phyloP scores from a whole-genome alignment of 2,329 filamentous ascomycete species.

The Atkinsonella hypoxylon region DNA sequence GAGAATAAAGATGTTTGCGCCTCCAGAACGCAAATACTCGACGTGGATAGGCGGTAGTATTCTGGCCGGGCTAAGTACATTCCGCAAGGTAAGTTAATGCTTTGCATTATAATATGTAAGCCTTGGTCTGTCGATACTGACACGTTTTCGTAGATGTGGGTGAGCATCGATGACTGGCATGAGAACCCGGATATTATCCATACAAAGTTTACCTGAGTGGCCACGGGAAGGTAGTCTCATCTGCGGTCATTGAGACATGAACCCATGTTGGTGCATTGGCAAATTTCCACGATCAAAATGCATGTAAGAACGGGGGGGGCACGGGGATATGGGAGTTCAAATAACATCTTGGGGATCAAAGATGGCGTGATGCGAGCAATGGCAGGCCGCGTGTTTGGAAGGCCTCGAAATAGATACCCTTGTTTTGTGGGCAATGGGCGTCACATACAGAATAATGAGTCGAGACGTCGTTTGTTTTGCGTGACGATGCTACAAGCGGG shows the following conservation, averaged over 20 bases:
- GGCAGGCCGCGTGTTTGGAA: conserved; percentile 10
- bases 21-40: conserved; percentile 94
- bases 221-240: no score
- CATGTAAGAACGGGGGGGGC: no score
- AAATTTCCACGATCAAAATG: no score
- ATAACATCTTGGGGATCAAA: no score
- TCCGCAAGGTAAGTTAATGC: conserved; percentile 69
- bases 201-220: conserved; percentile 75
- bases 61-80: conserved; percentile 89
- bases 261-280: no score
- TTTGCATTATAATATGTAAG: conserved; percentile 7
- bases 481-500: not conserved
- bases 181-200: conserved; percentile 99
- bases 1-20: conserved; percentile 98
- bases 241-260: no score
- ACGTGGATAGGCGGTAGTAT: conserved; percentile 99
- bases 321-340: not conserved
- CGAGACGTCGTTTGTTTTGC: not conserved
- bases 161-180: conserved; percentile 98
- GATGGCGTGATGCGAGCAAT: not conserved
- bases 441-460: conserved; percentile 1
- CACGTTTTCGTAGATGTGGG: conserved; percentile 70
- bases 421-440: conserved; percentile 14
- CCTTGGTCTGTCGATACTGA: no score
- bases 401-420: conserved; percentile 28